These are phyloP conservation scores for Candida cerambycidarum DNA, from an alignment of 805 yeast species.

Conservation along the genomic window DNA sequence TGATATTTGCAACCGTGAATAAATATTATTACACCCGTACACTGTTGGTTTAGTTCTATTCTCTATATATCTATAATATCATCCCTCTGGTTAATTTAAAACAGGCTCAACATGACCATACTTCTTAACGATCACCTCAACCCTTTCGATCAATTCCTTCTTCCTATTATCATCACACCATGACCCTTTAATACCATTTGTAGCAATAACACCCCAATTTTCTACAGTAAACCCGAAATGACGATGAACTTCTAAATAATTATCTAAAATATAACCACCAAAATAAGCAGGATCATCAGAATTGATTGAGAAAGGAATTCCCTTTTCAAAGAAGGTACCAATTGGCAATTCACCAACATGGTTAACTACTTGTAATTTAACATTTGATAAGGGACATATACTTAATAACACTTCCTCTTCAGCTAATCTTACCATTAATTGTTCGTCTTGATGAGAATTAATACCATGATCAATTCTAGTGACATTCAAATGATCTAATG, in stretches of 20 bases:
- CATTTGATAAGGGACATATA: slow-evolving; percentile 77
- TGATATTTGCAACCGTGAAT: too few species aligned
- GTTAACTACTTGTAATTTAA: slow-evolving; percentile 70
- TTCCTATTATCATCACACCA: slow-evolving; percentile 66
- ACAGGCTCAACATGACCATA: slow-evolving; percentile 21
- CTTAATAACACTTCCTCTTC: slow-evolving; percentile 57
- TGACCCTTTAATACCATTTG: slow-evolving; percentile 67
- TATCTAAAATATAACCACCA: slow-evolving; percentile 81
- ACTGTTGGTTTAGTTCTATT: too few species aligned
- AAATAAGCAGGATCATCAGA: slow-evolving; percentile 57
- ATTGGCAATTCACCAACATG: slow-evolving; percentile 70
- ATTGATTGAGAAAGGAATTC: slow-evolving; percentile 73
- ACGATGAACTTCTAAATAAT: slow-evolving; percentile 62
- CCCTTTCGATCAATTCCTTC: slow-evolving; percentile 43
- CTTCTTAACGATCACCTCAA: slow-evolving; percentile 45
- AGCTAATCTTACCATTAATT: slow-evolving; percentile 57
- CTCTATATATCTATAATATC: too few species aligned
- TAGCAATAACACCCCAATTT: slow-evolving; percentile 65
- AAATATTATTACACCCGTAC: too few species aligned
- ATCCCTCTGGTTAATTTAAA: too few species aligned
- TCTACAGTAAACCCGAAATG: slow-evolving; percentile 57
- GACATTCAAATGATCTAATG: slow-evolving; percentile 60
- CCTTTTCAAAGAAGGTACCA: slow-evolving; percentile 53
- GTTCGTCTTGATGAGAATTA: slow-evolving; percentile 55
- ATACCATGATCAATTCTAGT: slow-evolving; percentile 83